Evolutionary conservation across 2,329 filamentous ascomycete species (phyloP).

Genomic region (Fusarium equiseti): DNA sequence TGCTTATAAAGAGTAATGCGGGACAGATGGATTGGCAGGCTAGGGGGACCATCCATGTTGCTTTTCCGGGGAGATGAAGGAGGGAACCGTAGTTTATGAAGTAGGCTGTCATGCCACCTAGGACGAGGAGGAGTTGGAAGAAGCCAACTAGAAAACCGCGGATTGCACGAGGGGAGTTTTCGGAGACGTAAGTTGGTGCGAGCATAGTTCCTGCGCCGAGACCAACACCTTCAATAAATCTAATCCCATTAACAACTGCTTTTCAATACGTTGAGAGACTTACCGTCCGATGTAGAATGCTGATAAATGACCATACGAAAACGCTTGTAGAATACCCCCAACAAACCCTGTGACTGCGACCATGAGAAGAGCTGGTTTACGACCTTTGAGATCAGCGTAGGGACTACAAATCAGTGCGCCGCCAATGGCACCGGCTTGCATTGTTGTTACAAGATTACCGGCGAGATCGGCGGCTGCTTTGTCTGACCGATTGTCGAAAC

Average conservation of each 20-base stretch:
- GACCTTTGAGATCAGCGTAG: conserved; percentile 48
- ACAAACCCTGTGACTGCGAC: conserved; percentile 48
- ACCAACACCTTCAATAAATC: conserved; percentile 64
- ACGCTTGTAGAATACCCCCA: conserved; percentile 50
- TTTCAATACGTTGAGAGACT: rapidly evolving
- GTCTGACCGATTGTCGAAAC: conserved; percentile 29
- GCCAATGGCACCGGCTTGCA: conserved; percentile 47
- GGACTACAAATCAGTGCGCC: conserved; percentile 44
- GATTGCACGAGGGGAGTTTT: conserved; percentile 69
- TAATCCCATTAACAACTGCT: neutral
- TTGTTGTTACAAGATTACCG: conserved; percentile 48
- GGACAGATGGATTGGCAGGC: conserved; percentile 68
- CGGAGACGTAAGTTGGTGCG: conserved; percentile 70
- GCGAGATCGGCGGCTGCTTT: conserved; percentile 38
- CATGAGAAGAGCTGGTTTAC: conserved; percentile 49
- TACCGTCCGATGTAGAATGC: conserved; percentile 49
- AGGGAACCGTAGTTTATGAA: conserved; percentile 67
- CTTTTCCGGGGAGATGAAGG: conserved; percentile 50
- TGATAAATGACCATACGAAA: conserved; percentile 48
- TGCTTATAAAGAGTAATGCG: conserved; percentile 63
- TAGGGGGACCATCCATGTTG: conserved; percentile 60
- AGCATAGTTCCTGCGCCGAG: conserved; percentile 67
- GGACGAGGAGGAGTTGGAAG: conserved; percentile 69
- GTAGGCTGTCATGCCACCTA: conserved; percentile 64
- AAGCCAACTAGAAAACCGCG: conserved; percentile 70